Base-by-base conservation (phyloP, 2,329 filamentous ascomycete species). In the Colletotrichum sp. region DNA sequence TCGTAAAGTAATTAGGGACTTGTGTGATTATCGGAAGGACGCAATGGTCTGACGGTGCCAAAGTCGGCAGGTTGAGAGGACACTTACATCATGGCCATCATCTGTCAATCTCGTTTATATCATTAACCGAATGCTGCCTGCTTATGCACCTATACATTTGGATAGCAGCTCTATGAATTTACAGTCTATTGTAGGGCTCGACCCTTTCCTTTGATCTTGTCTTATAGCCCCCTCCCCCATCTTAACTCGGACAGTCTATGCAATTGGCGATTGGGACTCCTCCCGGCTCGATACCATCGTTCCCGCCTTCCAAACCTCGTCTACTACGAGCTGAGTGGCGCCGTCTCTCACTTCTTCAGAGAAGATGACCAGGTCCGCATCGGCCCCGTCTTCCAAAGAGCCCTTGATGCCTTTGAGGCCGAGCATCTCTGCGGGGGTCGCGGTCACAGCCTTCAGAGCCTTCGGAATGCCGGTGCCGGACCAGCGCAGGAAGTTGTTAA, bases 261-360 rank as follows among this genome's bases (percentile, higher is more conserved):
- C 49, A 39, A 76, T 76, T 0, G 75, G 75, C 15, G 71, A 77
- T 6, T 77, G 72, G 10, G 39, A 28, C n/a, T 69, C 72, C 32
- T 79, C 78, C 26, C 80, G 73, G 49, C 79, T 80, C 69, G 80
- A 81, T 26, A 94, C 89, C 78, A 88, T 87, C 44, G 85, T 85
- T 8, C 94, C 94, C 86, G 95, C 95, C 85, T 96, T 96, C 94
- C 94, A 96, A 24, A 95, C 94, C 84, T 95, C 91, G 76, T 95
- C 93, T n/a, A 96, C 88, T 13, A 90, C 86, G 55, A 96, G 85
- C 74, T 88, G 89, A 77, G 84, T 87, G 52, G 79, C 82, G 13
- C 88, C 89, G 57, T 85, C 84, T 63, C 82, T 84, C 26, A 85
- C 83, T 16, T 87, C 85, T 73, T 94, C 89, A 6, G 91, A 91